Base-by-base conservation (phyloP, 305 asterid genomes). In the Fraxinus ornus region DNA sequence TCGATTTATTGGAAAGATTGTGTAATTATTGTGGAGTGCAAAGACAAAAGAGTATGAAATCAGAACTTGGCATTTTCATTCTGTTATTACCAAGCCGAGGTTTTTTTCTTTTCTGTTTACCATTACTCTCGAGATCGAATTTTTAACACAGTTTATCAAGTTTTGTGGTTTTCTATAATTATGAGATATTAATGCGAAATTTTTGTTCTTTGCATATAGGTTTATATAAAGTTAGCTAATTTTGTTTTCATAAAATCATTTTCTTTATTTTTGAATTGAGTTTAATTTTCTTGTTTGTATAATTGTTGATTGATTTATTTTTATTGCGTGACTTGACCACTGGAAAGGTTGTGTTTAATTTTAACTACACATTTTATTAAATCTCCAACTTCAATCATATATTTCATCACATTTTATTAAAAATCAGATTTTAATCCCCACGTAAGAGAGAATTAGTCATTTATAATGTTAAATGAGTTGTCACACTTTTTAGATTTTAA, bases 51-150 rank as follows among this genome's bases (percentile, higher is more conserved):
- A 2, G 21, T 79, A 60, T 8, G 28, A 66, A 26, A 9, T 7
- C 6, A 24, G 2, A 24, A 26, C 15, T 26, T 26, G 73, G n/a
- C 36, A 44, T 26, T 66, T 24, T 55, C 1, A 0, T 55, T n/a
- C 66, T 1, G 24, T 4, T 55, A 17, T 7, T 57, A 6, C 68
- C 68, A 19, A 57, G 68, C 47, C 22, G 76, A 75, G 90, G 88
- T 90, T 76, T 74, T 39, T 75, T n/a, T 57, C 26, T 1, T 57
- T 17, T 55, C 62, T 15, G 17, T 52, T 19, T 57, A 57, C 21
- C 60, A 9, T 9, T 6, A 33, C 77, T 80, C 8, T 73, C 78
- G 52, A 44, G 52, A 44, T 41, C 3, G 52, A 44, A 44, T 3
- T 44, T 44, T 44, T 44, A 44, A 44, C 52, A 44, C 17, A 2